Conservation (phyloP, 2,329 filamentous ascomycete species). For the Fusarium incarnatum region DNA sequence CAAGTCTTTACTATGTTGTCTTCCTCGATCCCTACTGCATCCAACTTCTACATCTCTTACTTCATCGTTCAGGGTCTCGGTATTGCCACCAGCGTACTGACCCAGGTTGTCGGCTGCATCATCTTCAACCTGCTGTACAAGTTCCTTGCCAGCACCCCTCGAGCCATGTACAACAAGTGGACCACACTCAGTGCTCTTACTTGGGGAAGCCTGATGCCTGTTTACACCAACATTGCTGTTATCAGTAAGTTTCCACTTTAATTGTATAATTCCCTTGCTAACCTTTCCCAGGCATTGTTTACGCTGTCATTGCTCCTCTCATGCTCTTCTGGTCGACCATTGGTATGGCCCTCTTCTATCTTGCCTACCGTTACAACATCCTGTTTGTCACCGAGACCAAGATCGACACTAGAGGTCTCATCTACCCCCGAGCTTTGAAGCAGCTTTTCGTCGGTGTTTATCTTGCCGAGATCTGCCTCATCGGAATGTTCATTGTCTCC, state of each 20-base stretch:
- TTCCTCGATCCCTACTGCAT: slow-evolving; percentile 79
- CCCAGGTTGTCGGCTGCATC: slow-evolving; percentile 75
- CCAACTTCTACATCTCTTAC: slow-evolving; percentile 94
- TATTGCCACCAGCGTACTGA: slow-evolving; percentile 77
- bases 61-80: slow-evolving; percentile 87
- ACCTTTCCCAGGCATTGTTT: slow-evolving; percentile 69
- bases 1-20: slow-evolving; percentile 74
- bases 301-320: slow-evolving; percentile 85
- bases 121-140: slow-evolving; percentile 76
- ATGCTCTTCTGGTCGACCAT: slow-evolving; percentile 83
- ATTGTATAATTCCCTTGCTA: slow-evolving; percentile 21
- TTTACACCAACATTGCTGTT: slow-evolving; percentile 79
- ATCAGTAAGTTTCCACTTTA: slow-evolving; percentile 62
- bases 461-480: slow-evolving; percentile 80
- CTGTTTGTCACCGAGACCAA: slow-evolving; percentile 82
- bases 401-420: slow-evolving; percentile 88
- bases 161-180: slow-evolving; percentile 82
- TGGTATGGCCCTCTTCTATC: slow-evolving; percentile 82
- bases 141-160: slow-evolving; percentile 79
- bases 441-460: slow-evolving; percentile 87
- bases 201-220: slow-evolving; percentile 82
- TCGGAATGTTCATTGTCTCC: slow-evolving; percentile 83
- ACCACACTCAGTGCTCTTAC: slow-evolving; percentile 73
- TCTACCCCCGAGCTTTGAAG: slow-evolving; percentile 89
- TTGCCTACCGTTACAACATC: slow-evolving; percentile 88